A percentile compares a stretch with the other conserved stretches of the same genome.
Evolutionary conservation across 208 protist genomes (phyloP).

Genomic region (Trypanosoma boissoni): DNA sequence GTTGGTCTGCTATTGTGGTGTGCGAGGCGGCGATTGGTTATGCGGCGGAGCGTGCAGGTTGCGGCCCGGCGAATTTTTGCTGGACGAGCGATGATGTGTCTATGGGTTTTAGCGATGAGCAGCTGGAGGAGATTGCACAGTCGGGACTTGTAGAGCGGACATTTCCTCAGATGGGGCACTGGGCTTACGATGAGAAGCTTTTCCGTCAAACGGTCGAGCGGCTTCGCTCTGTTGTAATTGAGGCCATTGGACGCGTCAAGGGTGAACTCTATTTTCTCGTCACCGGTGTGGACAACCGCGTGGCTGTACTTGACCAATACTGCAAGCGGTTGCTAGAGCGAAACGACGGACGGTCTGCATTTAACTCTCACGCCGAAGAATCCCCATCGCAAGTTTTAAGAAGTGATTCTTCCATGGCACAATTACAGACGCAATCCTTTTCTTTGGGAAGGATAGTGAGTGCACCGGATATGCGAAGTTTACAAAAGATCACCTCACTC

Average conservation of each 20-base stretch:
- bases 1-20: slow-evolving; percentile 37
- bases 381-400: too few relatives aligned
- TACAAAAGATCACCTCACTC: too few relatives aligned
- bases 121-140: slow-evolving; percentile 34
- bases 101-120: slow-evolving; percentile 27
- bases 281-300: slow-evolving; percentile 40
- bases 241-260: slow-evolving; percentile 40
- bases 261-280: slow-evolving; percentile 52
- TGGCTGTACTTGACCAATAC: slow-evolving; percentile 28
- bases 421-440: too few relatives aligned
- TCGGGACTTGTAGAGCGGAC: slow-evolving; percentile 32
- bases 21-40: slow-evolving; percentile 41
- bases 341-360: background rate
- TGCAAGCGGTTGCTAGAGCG: slow-evolving; percentile 8
- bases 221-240: slow-evolving; percentile 32
- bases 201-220: slow-evolving; percentile 28
- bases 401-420: too few relatives aligned
- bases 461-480: too few relatives aligned
- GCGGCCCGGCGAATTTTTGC: slow-evolving; percentile 22
- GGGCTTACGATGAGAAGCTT: slow-evolving; percentile 21
- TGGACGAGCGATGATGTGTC: slow-evolving; percentile 27
- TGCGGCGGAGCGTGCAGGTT: slow-evolving; percentile 33
- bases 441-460: too few relatives aligned
- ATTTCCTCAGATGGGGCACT: slow-evolving; percentile 36
- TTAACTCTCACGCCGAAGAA: background rate